A percentile compares a stretch with the other conserved stretches of the same genome.
Evolutionary conservation across 768 basidiomycete genomes (phyloP).

Genomic region (Rhodotorula diobovata): DNA sequence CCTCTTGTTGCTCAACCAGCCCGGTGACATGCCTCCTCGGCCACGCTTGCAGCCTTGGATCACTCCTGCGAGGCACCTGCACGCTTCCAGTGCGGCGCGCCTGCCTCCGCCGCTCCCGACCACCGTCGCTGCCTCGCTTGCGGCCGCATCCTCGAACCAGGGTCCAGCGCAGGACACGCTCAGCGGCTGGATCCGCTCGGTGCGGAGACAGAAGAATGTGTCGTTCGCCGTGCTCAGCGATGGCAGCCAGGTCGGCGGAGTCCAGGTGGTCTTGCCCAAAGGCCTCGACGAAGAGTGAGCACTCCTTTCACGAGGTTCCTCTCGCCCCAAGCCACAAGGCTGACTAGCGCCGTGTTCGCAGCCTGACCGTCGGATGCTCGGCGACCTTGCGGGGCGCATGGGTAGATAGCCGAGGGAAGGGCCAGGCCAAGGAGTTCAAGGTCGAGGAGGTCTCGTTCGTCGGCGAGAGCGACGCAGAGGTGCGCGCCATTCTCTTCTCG

Average conservation of each 20-base stretch:
- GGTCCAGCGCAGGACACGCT: not conserved
- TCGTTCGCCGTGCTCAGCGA: slow-evolving; percentile 41
- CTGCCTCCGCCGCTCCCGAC: not conserved
- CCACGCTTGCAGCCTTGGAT: not conserved
- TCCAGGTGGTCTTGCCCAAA: slow-evolving; percentile 41
- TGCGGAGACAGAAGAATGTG: slow-evolving; percentile 41
- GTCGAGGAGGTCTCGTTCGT: slow-evolving; percentile 34
- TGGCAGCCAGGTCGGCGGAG: slow-evolving; percentile 21
- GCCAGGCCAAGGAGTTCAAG: slow-evolving; percentile 34
- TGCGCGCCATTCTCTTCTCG: not conserved
- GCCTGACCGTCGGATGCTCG: slow-evolving; percentile 29
- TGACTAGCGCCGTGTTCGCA: not conserved
- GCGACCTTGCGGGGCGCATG: slow-evolving; percentile 33
- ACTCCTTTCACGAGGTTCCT: not conserved
- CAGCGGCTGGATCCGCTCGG: slow-evolving; percentile 39
- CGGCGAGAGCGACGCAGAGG: slow-evolving; percentile 40
- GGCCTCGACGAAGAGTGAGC: slow-evolving; percentile 23
- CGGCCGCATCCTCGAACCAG: not conserved
- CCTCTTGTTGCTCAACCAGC: no score
- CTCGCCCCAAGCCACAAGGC: not conserved
- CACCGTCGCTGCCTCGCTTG: not conserved
- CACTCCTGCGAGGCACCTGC: not conserved
- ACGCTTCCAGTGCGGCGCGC: not conserved
- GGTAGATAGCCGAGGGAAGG: slow-evolving; percentile 26
- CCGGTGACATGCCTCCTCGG: not conserved